Base-by-base conservation (phyloP, 192 early-diverging fungal species). In the Pilaira anomala region DNA sequence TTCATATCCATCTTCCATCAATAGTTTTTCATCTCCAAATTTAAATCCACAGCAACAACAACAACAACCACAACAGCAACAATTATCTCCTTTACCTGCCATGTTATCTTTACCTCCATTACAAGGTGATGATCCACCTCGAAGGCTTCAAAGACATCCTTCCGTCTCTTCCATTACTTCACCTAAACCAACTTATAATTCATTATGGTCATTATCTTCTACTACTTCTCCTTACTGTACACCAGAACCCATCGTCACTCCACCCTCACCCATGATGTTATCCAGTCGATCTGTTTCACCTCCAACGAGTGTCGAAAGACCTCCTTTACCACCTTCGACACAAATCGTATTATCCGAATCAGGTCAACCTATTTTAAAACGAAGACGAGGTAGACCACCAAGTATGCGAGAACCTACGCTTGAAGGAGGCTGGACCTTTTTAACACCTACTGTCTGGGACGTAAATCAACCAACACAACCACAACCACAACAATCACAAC, bases 401-500 rank as follows among this genome's bases (percentile, higher is more conserved):
- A 68, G 60, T 26, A 48, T 53, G 28, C 25, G 60, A 22, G 60
- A 62, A 2, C 60, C 66, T 1, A 44, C 60, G 11, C 45, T 60
- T 42, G 66, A 68, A 62, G 69, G 69, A 2, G 63, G 63, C 49
- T 71, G 63, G 63, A 66, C 63, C 0, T 71, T 71, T 39, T 36
- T 71, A 3, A 66, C 69, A 3, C 69, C 69, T 25, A 71, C 69
- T 1, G 69, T 71, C 1, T 71, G 63, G 66, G 60, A 62, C 61
- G 66, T 68, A 0, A 48, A 36, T 48, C 36, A 60, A 9, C 62
- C 62, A 5, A 21, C 24, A 40, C 61, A 63, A 39, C 62, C 40
- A 14, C 51, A 28, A 8, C 51, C 26, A n/a, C 12, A 11, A 33
- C 1, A 9, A 55, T 19, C 53, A 55, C 18, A 3, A 4, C 62